Evolutionary conservation across 2,329 filamentous ascomycete species (phyloP).

Genomic region (Meredithiella fracta): DNA sequence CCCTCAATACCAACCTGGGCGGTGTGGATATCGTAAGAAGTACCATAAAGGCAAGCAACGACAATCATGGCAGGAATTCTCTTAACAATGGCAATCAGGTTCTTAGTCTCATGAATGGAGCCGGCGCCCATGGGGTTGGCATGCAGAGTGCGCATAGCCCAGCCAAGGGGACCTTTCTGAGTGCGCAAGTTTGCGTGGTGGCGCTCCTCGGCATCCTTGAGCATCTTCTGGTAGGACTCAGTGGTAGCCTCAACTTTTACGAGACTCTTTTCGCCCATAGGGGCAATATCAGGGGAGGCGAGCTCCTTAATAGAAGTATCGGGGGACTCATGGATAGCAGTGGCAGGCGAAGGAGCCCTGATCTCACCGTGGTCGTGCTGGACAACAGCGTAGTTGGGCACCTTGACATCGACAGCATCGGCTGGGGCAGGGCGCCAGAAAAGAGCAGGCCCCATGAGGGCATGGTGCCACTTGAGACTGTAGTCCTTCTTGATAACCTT

Average conservation of each 20-base stretch:
- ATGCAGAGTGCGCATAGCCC: constrained; percentile 65
- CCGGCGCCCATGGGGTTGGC: constrained; percentile 58
- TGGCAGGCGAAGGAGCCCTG: constrained; percentile 19
- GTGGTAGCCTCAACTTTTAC: constrained; percentile 32
- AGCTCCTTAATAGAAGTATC: constrained; percentile 27
- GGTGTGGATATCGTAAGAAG: constrained; percentile 69
- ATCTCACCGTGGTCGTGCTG: constrained; percentile 26
- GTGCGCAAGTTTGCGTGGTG: constrained; percentile 48
- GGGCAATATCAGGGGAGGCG: constrained; percentile 19
- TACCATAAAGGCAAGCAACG: constrained; percentile 50
- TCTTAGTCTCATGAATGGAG: constrained; percentile 56
- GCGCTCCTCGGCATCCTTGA: constrained; percentile 37
- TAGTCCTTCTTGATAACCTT: constrained; percentile 53
- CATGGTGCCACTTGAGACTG: constrained; percentile 45
- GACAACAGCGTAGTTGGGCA: constrained; percentile 64
- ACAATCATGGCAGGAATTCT: constrained; percentile 54
- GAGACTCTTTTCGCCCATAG: constrained; percentile 27
- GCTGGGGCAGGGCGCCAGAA: constrained; percentile 40
- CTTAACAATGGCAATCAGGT: constrained; percentile 45
- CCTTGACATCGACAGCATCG: constrained; percentile 35
- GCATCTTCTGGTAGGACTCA: constrained; percentile 44
- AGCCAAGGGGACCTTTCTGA: constrained; percentile 53
- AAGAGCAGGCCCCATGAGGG: constrained; percentile 46
- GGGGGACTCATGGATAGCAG: constrained; percentile 22
- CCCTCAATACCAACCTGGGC: constrained; percentile 54